Base-by-base conservation (phyloP, 202 grass and related monocot species). In the Schoenoplectus tabernaemontani region DNA sequence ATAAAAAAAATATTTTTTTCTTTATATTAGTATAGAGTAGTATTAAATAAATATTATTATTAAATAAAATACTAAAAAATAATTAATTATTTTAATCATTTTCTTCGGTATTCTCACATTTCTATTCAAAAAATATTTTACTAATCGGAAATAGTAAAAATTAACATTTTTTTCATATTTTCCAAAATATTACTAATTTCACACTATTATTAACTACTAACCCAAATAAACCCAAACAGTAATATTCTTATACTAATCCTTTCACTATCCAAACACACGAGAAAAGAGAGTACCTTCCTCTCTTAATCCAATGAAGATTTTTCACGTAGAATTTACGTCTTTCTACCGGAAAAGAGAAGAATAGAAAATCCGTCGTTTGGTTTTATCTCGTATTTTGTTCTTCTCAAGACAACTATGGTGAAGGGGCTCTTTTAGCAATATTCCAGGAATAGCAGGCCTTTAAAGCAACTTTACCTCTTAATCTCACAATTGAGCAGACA, bases 401-500 rank as follows among this genome's bases (percentile, higher is more conserved):
- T 42, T 78, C n/a, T 78, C 66, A 8, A 41, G 38, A 60, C 33
- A 37, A 59, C 56, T 61, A 61, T 42, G 76, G 28, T 61, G 42
- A 78, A 78, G 33, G 76, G 76, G 54, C 20, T 41, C 44, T 38
- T 48, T 79, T 79, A 28, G 38, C 57, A 79, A 79, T 64, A 79
- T 79, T 79, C 77, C 57, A 79, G 42, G 77, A 79, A 63, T 64
- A 79, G 39, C 77, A 79, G 77, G 57, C 58, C 56, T 64, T 32
- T 30, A 79, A 79, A 79, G 77, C 10, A 79, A 79, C 58, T 79
- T 79, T 79, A 79, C 39, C 7, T 16, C 57, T 61, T 59, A 79
- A 79, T 64, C 58, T 50, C 77, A 26, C 58, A 79, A 61, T 30
- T 47, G 77, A 79, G 77, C 77, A 79, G 77, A 79, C 77, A 59